These are phyloP conservation scores for Calendula officinalis DNA, from an alignment of 129 eudicot genomes.

Conservation along the genomic window DNA sequence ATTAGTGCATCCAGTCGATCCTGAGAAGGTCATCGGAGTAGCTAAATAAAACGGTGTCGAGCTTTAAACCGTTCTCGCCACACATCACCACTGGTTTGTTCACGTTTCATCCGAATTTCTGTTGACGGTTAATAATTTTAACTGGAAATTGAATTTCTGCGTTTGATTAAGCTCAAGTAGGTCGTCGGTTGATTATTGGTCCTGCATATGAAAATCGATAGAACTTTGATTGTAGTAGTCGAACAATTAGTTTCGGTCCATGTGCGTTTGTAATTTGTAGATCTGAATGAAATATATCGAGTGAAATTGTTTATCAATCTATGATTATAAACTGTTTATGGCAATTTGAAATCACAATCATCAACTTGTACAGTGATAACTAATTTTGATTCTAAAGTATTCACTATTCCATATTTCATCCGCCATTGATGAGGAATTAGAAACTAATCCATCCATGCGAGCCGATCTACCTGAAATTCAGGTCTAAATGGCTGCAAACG, in stretches of 20 bases:
- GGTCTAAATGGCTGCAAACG: slow-evolving; percentile 31
- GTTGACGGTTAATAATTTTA: neutral
- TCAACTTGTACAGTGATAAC: neutral
- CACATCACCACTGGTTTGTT: slow-evolving; percentile 92
- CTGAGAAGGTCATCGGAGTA: slow-evolving; percentile 69
- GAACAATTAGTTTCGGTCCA: neutral
- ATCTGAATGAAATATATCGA: neutral
- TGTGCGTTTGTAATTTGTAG: slow-evolving; percentile 2
- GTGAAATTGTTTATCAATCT: neutral
- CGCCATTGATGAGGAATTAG: slow-evolving; percentile 71
- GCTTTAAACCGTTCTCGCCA: slow-evolving; percentile 76
- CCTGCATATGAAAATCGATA: neutral
- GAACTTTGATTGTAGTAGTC: slow-evolving; percentile 8
- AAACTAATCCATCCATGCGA: slow-evolving; percentile 86
- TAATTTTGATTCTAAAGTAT: neutral
- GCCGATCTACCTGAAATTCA: slow-evolving; percentile 69
- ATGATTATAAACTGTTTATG: neutral
- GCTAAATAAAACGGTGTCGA: slow-evolving; percentile 66
- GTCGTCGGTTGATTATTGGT: neutral
- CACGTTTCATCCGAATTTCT: slow-evolving; percentile 6
- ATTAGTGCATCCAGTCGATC: slow-evolving; percentile 94
- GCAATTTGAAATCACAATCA: neutral
- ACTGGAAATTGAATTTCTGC: neutral
- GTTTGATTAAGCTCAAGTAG: neutral
- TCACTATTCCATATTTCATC: slow-evolving; percentile 46